phyloP scores from a whole-genome alignment of 108 stramenopile genomes.

The Cyclostephanos invisitatus region DNA sequence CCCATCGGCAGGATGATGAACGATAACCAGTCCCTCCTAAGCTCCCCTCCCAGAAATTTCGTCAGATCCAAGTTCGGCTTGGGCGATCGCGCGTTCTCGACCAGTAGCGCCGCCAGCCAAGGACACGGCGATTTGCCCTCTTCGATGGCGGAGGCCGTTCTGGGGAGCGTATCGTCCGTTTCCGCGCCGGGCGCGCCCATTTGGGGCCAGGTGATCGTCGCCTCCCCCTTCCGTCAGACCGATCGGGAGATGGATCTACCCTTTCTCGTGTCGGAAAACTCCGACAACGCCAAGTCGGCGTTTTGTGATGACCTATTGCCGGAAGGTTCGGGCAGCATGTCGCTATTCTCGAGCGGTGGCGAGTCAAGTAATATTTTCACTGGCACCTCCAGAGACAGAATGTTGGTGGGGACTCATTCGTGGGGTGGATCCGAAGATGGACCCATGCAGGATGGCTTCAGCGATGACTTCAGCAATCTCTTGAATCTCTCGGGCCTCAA shows the following conservation, averaged over 20 bases:
- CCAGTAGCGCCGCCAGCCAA: constrained; percentile 16
- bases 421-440: constrained; percentile 38
- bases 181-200: constrained; percentile 12
- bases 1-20: constrained; percentile 24
- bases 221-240: neutral
- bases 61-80: constrained; percentile 27
- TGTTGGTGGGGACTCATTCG: constrained; percentile 35
- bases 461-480: constrained; percentile 40
- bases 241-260: constrained; percentile 19
- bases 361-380: constrained; percentile 26
- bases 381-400: constrained; percentile 14
- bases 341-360: constrained; percentile 29
- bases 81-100: constrained; percentile 17
- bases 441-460: constrained; percentile 18
- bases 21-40: neutral
- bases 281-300: neutral
- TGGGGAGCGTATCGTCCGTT: constrained; percentile 33
- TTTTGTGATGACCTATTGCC: constrained; percentile 11
- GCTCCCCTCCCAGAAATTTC: constrained; percentile 8
- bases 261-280: constrained; percentile 9
- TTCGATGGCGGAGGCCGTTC: constrained; percentile 44
- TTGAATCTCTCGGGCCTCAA: constrained; percentile 32
- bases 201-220: constrained; percentile 12
- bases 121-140: constrained; percentile 46
- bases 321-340: constrained; percentile 31